Percentiles rank a stretch among this genome's conserved stretches.
Conservation (phyloP, 2,329 filamentous ascomycete genomes). For the Botrytis medusae region DNA sequence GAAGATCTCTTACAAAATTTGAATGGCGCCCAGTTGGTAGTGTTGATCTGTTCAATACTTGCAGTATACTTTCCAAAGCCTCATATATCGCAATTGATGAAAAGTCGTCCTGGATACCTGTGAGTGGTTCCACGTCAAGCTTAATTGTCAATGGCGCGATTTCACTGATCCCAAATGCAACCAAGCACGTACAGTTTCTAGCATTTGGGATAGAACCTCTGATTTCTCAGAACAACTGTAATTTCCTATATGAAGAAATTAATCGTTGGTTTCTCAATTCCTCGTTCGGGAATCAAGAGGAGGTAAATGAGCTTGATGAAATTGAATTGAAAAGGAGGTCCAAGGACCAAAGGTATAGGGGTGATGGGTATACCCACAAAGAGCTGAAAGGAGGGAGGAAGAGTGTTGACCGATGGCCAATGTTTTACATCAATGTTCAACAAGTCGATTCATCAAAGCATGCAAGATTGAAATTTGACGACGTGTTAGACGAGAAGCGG, state of each 20-base stretch:
- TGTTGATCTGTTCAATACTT: constrained; percentile 38
- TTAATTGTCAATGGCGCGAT: constrained; percentile 70
- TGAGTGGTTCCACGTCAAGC: constrained; percentile 63
- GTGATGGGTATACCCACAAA: constrained; percentile 49
- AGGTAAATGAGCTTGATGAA: constrained; percentile 41
- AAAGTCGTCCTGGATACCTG: constrained; percentile 63
- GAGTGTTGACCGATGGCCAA: constrained; percentile 78
- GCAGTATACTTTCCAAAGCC: constrained; percentile 64
- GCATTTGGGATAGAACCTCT: constrained; percentile 73
- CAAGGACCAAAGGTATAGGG: constrained; percentile 46
- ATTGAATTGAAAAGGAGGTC: constrained; percentile 41
- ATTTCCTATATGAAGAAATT: constrained; percentile 72
- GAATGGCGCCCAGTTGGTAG: neutral
- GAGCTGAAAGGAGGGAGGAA: constrained; percentile 58
- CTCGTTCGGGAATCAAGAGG: constrained; percentile 66
- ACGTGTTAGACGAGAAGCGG: constrained; percentile 48
- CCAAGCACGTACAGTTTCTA: constrained; percentile 75
- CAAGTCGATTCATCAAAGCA: constrained; percentile 29
- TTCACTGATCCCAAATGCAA: constrained; percentile 68
- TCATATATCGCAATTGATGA: constrained; percentile 57
- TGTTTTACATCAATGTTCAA: constrained; percentile 77
- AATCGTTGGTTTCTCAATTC: constrained; percentile 77
- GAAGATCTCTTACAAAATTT: constrained; percentile 22
- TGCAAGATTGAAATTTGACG: constrained; percentile 38
- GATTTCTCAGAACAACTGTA: constrained; percentile 53